Percentiles rank a stretch among this genome's conserved stretches.
These are phyloP conservation scores for Stagonosporopsis chrysanthemi DNA, from an alignment of 2,329 filamentous ascomycete genomes.

Conservation along the genomic window DNA sequence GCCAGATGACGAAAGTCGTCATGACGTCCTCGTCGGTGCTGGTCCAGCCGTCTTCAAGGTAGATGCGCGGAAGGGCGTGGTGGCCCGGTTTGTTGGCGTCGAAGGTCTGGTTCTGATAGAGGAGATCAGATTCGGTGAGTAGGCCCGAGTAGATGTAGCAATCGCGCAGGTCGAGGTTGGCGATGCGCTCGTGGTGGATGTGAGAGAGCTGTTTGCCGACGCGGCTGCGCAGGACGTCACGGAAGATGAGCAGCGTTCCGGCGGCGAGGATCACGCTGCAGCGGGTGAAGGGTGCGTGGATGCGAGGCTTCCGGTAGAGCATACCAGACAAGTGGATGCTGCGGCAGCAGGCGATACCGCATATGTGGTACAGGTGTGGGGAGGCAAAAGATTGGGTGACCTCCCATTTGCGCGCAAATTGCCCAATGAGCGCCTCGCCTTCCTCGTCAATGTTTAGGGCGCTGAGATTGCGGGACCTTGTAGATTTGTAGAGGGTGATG, in stretches of 20 bases:
- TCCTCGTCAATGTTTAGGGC: conserved; percentile 70
- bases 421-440: conserved; percentile 69
- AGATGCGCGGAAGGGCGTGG: conserved; percentile 66
- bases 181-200: conserved; percentile 68
- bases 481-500: conserved; percentile 63
- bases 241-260: conserved; percentile 69
- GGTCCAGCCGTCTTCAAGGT: conserved; percentile 68
- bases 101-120: conserved; percentile 71
- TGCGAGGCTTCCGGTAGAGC: conserved; percentile 69
- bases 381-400: conserved; percentile 69
- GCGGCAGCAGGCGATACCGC: conserved; percentile 68
- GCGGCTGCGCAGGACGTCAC: conserved; percentile 62
- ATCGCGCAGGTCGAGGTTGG: conserved; percentile 65
- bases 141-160: conserved; percentile 73
- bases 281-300: conserved; percentile 67
- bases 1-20: conserved; percentile 73
- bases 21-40: conserved; percentile 70
- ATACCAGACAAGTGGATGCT: conserved; percentile 67
- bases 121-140: conserved; percentile 67
- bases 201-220: conserved; percentile 65
- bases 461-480: conserved; percentile 65
- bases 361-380: conserved; percentile 71
- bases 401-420: conserved; percentile 73
- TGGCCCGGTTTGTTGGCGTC: conserved; percentile 68
- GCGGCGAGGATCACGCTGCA: conserved; percentile 67